Evolutionary conservation across 129 eudicot species (phyloP).

Genomic region (Calendula officinalis): DNA sequence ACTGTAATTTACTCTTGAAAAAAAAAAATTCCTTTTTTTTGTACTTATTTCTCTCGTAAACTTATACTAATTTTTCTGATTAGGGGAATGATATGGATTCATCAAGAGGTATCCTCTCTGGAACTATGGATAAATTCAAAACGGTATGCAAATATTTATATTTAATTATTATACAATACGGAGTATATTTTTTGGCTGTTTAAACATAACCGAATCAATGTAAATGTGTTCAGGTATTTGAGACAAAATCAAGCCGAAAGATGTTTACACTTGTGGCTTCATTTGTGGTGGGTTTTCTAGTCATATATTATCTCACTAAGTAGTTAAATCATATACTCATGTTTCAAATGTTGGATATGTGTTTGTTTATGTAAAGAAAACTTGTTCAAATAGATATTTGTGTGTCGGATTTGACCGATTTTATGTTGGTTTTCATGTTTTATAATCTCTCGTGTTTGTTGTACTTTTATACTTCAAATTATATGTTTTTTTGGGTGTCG

Average conservation of each 20-base stretch:
- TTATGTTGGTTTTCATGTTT: not conserved
- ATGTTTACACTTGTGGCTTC: constrained; percentile 79
- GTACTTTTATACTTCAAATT: not conserved
- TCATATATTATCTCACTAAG: constrained; percentile 82
- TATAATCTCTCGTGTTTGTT: not conserved
- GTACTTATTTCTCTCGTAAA: not conserved
- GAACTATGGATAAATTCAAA: constrained; percentile 96
- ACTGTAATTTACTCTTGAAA: too few species aligned
- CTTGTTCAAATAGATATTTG: constrained; percentile 18
- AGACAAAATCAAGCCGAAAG: constrained; percentile 91
- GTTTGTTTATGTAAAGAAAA: constrained; percentile 26
- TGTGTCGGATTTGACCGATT: constrained; percentile 17
- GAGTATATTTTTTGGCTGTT: not conserved
- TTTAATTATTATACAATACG: not conserved
- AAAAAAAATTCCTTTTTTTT: too few species aligned
- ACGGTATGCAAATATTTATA: constrained; percentile 40
- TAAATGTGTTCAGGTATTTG: constrained; percentile 56
- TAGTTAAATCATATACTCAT: constrained; percentile 17
- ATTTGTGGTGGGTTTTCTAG: constrained; percentile 69
- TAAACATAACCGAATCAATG: not conserved
- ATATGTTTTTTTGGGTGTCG: not conserved
- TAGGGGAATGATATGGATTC: constrained; percentile 99
- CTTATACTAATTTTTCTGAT: not conserved
- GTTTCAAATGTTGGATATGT: not conserved
- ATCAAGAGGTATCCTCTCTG: constrained; percentile 81